Evolutionary conservation across 208 protist genomes (phyloP).

Genomic region (Leishmania tropica): DNA sequence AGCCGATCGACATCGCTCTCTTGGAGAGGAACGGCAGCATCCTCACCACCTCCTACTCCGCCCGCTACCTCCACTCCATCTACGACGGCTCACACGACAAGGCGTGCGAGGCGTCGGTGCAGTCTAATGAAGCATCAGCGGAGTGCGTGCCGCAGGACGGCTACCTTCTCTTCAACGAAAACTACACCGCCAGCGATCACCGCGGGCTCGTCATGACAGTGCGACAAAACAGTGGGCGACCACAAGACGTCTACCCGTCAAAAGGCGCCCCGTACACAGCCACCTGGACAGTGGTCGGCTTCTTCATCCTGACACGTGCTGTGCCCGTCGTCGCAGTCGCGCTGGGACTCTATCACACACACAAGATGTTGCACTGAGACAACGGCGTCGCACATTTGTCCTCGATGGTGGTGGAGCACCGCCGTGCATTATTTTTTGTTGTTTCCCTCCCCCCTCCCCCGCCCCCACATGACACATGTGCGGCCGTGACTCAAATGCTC

Average conservation of each 20-base stretch:
- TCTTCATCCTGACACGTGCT: constrained; percentile 38
- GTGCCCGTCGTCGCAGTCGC: constrained; percentile 22
- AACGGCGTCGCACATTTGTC: neutral
- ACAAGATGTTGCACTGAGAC: neutral
- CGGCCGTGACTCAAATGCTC: neutral
- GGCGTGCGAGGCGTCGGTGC: constrained; percentile 2
- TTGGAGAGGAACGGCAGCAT: constrained; percentile 39
- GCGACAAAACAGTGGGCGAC: constrained; percentile 36
- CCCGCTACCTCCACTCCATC: constrained; percentile 26
- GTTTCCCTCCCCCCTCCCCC: no score
- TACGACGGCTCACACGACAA: constrained; percentile 20
- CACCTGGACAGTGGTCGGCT: constrained; percentile 22
- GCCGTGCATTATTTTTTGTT: neutral
- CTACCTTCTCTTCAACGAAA: constrained; percentile 81
- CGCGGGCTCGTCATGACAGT: constrained; percentile 68
- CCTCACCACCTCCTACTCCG: constrained; percentile 18
- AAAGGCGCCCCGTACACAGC: constrained; percentile 57
- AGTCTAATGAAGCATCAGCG: constrained; percentile 15
- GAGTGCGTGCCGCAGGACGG: constrained; percentile 37
- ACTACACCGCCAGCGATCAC: constrained; percentile 66
- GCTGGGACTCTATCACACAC: constrained; percentile 24
- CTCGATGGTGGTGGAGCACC: neutral
- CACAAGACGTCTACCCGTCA: constrained; percentile 44
- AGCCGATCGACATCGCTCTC: constrained; percentile 31
- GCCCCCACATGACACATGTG: neutral